These are phyloP conservation scores for Mycena capillaripes DNA, from an alignment of 768 basidiomycete species.

Conservation along the genomic window DNA sequence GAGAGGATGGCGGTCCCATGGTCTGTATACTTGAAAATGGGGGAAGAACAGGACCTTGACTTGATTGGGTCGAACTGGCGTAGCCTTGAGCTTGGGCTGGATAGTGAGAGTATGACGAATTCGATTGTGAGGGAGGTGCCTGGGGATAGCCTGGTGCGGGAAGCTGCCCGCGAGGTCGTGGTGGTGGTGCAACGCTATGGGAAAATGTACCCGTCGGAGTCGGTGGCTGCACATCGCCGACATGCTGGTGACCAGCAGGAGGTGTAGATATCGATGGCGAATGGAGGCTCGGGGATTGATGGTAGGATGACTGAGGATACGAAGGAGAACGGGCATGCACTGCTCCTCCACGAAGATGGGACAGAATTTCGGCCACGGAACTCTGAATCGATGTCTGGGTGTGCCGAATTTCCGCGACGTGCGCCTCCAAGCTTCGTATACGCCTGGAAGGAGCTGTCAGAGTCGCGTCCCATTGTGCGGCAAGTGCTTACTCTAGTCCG, in stretches of 20 bases:
- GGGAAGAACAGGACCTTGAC: constrained; percentile 70
- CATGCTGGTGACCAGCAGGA: constrained; percentile 57
- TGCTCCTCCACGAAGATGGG: constrained; percentile 73
- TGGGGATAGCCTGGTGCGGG: constrained; percentile 55
- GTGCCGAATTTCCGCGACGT: constrained; percentile 86
- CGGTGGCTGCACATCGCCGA: constrained; percentile 56
- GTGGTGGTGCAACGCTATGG: constrained; percentile 46
- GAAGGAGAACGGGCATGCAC: constrained; percentile 75
- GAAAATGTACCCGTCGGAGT: constrained; percentile 52
- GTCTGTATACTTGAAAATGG: constrained; percentile 79
- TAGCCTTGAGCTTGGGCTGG: constrained; percentile 52
- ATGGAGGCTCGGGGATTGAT: constrained; percentile 77
- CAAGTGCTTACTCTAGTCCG: constrained; percentile 81
- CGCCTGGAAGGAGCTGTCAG: constrained; percentile 65
- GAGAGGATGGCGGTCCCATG: constrained; percentile 62
- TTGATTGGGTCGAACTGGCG: constrained; percentile 43
- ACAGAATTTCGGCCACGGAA: constrained; percentile 84
- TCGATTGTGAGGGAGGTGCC: constrained; percentile 50
- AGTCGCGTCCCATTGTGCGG: constrained; percentile 25
- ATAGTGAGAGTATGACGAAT: constrained; percentile 58
- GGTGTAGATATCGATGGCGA: constrained; percentile 70
- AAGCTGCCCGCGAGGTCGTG: constrained; percentile 52
- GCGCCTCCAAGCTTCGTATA: constrained; percentile 88
- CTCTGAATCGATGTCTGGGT: constrained; percentile 83
- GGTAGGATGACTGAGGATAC: constrained; percentile 65